Evolutionary conservation across 2,329 filamentous ascomycete species (phyloP).

Genomic region (Trichoderma atroviride): DNA sequence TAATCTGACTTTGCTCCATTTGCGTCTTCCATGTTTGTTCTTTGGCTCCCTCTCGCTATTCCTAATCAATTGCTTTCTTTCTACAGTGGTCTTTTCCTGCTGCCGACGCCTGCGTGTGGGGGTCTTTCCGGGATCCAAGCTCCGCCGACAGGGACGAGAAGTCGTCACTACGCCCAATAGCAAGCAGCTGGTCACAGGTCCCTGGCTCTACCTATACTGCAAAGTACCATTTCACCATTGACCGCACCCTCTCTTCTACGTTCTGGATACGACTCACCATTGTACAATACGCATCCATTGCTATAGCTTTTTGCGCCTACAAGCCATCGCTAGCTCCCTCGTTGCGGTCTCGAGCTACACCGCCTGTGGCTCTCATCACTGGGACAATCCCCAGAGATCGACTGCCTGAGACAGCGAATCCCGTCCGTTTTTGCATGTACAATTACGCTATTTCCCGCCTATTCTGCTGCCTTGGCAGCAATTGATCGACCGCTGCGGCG

Average conservation of each 20-base stretch:
- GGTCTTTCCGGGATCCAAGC: background rate
- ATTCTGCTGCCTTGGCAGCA: conserved; percentile 7
- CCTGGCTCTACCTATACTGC: background rate
- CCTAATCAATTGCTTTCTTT: conserved; percentile 14
- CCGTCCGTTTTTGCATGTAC: background rate
- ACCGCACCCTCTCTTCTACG: background rate
- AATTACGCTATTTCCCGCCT: background rate
- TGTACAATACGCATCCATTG: background rate
- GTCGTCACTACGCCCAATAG: background rate
- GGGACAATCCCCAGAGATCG: conserved; percentile 20
- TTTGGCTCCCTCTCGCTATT: conserved; percentile 19
- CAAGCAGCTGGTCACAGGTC: background rate
- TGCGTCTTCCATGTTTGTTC: background rate
- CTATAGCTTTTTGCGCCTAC: background rate
- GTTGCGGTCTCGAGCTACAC: conserved; percentile 19
- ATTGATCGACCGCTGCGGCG: background rate
- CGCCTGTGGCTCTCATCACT: conserved; percentile 24
- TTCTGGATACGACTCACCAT: background rate
- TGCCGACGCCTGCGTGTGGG: background rate
- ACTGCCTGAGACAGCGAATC: background rate
- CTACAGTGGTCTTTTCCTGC: background rate
- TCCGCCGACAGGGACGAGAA: conserved; percentile 3
- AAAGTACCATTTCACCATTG: background rate
- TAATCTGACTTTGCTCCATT: background rate
- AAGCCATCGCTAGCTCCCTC: background rate